Evolutionary conservation across 257 asterid genomes (phyloP).

Genomic region (Fraxinus pennsylvanica): DNA sequence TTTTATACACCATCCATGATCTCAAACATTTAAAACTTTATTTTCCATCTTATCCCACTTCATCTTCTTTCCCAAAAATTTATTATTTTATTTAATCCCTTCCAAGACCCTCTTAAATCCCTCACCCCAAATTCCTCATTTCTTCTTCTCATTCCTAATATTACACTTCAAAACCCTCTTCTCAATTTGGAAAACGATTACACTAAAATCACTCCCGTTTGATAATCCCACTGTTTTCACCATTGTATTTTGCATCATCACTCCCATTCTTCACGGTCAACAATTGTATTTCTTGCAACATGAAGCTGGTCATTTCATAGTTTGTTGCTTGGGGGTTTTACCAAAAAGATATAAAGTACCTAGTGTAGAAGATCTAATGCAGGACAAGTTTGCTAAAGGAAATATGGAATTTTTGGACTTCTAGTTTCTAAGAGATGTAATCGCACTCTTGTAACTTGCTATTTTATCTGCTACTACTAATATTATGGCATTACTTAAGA

Average conservation of each 20-base stretch:
- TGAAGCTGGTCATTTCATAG: slow-evolving; percentile 82
- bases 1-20: no score
- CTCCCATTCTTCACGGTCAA: not conserved
- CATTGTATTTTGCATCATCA: not conserved
- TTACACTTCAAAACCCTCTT: no score
- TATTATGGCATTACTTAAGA: no score
- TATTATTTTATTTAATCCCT: no score
- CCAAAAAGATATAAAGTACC: slow-evolving; percentile 65
- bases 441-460: slow-evolving; percentile 21
- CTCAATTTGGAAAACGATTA: no score
- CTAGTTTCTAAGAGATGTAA: slow-evolving; percentile 65
- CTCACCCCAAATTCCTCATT: no score
- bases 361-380: slow-evolving; percentile 50
- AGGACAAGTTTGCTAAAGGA: slow-evolving; percentile 56
- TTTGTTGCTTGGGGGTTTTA: slow-evolving; percentile 72
- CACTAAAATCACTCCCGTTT: no score
- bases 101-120: no score
- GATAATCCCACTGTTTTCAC: not conserved
- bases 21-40: no score
- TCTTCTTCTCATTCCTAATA: no score
- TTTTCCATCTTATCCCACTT: no score
- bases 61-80: no score
- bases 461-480: not conserved
- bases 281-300: slow-evolving; percentile 46
- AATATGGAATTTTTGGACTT: slow-evolving; percentile 62